Percentiles rank a stretch among this genome's conserved stretches.
These are phyloP conservation scores for Cryoendolithus antarcticus DNA, from an alignment of 2,329 filamentous ascomycete genomes.

Conservation along the genomic window DNA sequence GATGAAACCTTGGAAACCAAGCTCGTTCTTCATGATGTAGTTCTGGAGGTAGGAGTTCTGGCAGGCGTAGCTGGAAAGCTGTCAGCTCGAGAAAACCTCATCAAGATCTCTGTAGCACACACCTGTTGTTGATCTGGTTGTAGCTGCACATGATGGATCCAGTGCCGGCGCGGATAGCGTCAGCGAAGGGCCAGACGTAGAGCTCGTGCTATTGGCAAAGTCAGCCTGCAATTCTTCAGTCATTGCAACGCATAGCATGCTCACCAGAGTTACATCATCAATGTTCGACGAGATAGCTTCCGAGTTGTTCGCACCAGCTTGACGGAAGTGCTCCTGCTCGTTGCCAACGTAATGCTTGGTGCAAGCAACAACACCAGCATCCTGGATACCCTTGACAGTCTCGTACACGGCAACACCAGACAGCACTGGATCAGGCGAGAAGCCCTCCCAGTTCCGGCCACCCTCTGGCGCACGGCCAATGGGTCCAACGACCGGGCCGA, in stretches of 20 bases:
- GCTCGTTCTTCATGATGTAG: constrained; percentile 62
- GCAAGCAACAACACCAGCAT: constrained; percentile 69
- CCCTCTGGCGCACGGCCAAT: constrained; percentile 56
- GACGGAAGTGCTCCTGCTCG: constrained; percentile 63
- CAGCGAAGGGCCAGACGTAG: constrained; percentile 35
- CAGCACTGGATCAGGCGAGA: constrained; percentile 62
- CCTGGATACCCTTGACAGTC: constrained; percentile 69
- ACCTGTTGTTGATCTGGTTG: constrained; percentile 61
- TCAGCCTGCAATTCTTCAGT: neutral
- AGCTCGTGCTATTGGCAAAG: constrained; percentile 31
- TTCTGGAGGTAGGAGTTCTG: constrained; percentile 70
- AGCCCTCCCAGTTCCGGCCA: constrained; percentile 60
- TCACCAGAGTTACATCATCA: constrained; percentile 47
- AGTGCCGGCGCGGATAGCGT: constrained; percentile 38
- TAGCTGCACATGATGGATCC: constrained; percentile 49
- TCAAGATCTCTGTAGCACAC: too few species aligned
- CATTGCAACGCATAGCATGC: too few species aligned
- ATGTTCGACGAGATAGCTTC: constrained; percentile 50
- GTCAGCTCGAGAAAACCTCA: too few species aligned
- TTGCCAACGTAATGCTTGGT: constrained; percentile 65
- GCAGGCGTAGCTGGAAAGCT: constrained; percentile 62
- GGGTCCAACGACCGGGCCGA: constrained; percentile 68
- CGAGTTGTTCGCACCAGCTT: constrained; percentile 23
- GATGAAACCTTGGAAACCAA: constrained; percentile 71
- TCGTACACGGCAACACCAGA: constrained; percentile 60